Base-by-base conservation (phyloP, 192 early-diverging fungal species). In the Entomortierella chlamydospora region DNA sequence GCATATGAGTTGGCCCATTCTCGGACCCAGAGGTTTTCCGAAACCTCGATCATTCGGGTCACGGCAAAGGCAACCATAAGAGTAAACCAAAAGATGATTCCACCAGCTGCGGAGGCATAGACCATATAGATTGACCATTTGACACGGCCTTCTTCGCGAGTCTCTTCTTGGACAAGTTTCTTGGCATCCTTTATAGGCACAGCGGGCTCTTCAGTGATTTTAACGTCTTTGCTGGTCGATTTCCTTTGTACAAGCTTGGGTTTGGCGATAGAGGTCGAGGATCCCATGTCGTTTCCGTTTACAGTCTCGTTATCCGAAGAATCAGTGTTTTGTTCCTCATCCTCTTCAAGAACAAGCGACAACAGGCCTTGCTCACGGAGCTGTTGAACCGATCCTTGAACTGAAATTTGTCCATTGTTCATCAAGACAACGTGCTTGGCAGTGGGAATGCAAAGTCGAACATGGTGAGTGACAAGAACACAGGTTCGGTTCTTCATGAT, bases 401-500 rank as follows among this genome's bases (percentile, higher is more conserved):
- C 34, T 0, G 53, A 58, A 23, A 90, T 82, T 0, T 78, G 73
- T 25, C 90, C 91, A 30, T 85, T 81, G 6, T 83, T 69, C 55
- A 93, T 65, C 12, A 85, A 70, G 0, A 88, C 86, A 10, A 93
- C 68, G 26, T 85, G 70, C 22, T 70, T 72, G 42, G 82, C 83
- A 26, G 86, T 89, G 4, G 81, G 64, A 42, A 91, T 76, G 43
- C 90, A 91, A 20, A 88, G 71, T 3, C 85, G 54, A 18, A 92
- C 87, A 56, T 93, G 90, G 70, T 97, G 97, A 0, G 95, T 95
- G 31, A 97, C 95, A 17, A 98, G 85, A 13, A 98, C 73, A 20
- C 91, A 76, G 8, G 97, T 97, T 11, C 94, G 86, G 39, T 87
- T 88, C 4, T 69, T 77, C 87, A 98, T 87, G 26, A 95, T 78